These are phyloP conservation scores for Sporothrix brunneoviolacea DNA, from an alignment of 2,329 filamentous ascomycete genomes.

Conservation along the genomic window DNA sequence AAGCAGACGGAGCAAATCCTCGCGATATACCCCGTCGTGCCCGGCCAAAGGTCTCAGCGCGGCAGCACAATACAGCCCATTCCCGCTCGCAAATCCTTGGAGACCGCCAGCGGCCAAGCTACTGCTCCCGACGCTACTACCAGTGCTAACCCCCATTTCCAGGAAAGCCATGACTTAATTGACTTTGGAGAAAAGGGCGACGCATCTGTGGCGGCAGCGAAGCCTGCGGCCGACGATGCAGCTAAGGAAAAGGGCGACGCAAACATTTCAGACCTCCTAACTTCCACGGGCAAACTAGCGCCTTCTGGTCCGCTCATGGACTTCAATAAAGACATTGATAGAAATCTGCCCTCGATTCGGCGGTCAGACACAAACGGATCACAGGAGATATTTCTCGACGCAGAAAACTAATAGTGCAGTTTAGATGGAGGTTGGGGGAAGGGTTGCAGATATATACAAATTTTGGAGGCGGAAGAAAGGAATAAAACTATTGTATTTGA, in stretches of 20 bases:
- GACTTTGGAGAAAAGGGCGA: slow-evolving; percentile 44
- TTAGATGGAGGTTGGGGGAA: too few relatives aligned
- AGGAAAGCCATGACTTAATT: slow-evolving; percentile 41
- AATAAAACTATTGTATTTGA: too few relatives aligned
- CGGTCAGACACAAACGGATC: slow-evolving; percentile 31
- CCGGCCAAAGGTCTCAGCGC: slow-evolving; percentile 58
- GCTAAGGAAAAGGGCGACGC: slow-evolving; percentile 13
- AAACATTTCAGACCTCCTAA: slow-evolving; percentile 39
- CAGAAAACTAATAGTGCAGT: background rate
- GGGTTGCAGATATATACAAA: too few relatives aligned
- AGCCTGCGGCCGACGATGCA: slow-evolving; percentile 3
- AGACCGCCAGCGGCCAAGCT: too few relatives aligned
- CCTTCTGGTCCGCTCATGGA: slow-evolving; percentile 46
- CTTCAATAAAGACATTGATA: slow-evolving; percentile 49
- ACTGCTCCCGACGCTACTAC: too few relatives aligned
- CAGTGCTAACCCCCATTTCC: too few relatives aligned
- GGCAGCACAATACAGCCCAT: slow-evolving; percentile 52
- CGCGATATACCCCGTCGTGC: slow-evolving; percentile 75
- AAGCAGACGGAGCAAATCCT: slow-evolving; percentile 76
- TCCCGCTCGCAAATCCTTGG: slow-evolving; percentile 20
- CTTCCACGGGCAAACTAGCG: slow-evolving; percentile 40
- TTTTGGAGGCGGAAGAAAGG: too few relatives aligned
- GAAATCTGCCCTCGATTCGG: slow-evolving; percentile 36
- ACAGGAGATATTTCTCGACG: slow-evolving; percentile 26
- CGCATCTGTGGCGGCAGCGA: slow-evolving; percentile 8